phyloP scores from a whole-genome alignment of 2,329 filamentous ascomycete genomes.

The Huntiella moniliformis region DNA sequence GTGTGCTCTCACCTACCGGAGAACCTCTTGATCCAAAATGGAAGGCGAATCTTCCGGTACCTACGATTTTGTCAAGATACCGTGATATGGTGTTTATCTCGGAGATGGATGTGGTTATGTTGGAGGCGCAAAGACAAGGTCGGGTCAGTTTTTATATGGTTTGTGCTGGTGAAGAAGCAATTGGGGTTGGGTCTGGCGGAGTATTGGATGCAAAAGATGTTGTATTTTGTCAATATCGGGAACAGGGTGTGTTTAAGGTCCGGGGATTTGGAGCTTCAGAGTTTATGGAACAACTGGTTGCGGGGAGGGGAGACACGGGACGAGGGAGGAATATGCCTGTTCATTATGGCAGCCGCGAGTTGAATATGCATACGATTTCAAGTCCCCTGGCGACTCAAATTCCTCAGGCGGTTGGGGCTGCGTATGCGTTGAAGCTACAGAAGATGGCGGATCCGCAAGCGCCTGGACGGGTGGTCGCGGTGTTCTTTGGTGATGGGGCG shows the following conservation, averaged over 20 bases:
- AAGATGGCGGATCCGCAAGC: slow-evolving; percentile 50
- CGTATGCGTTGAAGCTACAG: slow-evolving; percentile 74
- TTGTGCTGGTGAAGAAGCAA: slow-evolving; percentile 83
- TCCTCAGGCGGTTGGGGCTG: slow-evolving; percentile 71
- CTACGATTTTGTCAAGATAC: slow-evolving; percentile 40
- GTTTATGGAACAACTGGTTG: slow-evolving; percentile 92
- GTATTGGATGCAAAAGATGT: slow-evolving; percentile 72
- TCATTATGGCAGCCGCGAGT: slow-evolving; percentile 70
- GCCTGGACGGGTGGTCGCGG: slow-evolving; percentile 51
- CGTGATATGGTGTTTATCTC: slow-evolving; percentile 48
- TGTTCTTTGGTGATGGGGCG: slow-evolving; percentile 82
- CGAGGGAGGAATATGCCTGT: slow-evolving; percentile 90
- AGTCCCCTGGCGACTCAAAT: slow-evolving; percentile 78
- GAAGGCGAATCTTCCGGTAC: slow-evolving; percentile 48
- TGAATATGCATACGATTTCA: slow-evolving; percentile 75
- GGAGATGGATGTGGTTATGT: slow-evolving; percentile 96
- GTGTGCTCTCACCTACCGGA: slow-evolving; percentile 78
- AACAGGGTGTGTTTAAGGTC: slow-evolving; percentile 79
- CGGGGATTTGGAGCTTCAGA: slow-evolving; percentile 71
- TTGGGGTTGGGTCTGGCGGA: slow-evolving; percentile 73
- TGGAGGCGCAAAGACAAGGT: slow-evolving; percentile 91
- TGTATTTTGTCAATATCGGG: slow-evolving; percentile 85
- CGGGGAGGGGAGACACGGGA: slow-evolving; percentile 64
- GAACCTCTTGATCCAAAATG: slow-evolving; percentile 58
- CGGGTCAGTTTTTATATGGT: slow-evolving; percentile 95